Evolutionary conservation across 352 stramenopile species (phyloP), one percentile per base, ranked within the genome.

Genomic region (Pythium phragmitis): DNA sequence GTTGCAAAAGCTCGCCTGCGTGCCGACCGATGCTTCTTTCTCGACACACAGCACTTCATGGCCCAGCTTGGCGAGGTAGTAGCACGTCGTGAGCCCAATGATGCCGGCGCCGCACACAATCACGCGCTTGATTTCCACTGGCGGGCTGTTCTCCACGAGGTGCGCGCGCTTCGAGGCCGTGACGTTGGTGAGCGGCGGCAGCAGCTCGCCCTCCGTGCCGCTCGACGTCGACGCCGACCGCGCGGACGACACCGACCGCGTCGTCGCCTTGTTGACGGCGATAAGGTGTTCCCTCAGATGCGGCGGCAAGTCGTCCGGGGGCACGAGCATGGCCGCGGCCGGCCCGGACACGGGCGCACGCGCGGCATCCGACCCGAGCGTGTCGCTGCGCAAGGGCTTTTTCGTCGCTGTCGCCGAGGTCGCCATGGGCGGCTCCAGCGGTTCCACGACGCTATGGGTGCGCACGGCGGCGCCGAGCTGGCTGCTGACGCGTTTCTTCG

Each of bases 11-110:
- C 81, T 92, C 50, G 88, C 82, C 65, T 94, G 85, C 19, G 83
- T 95, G 17, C 82, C 87, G 14, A 94, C 87, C 13, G 67, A 67
- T n/a, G 75, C 63, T 55, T 95, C 87, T 54, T 92, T 92, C 60
- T 95, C 87, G 13, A 95, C 86, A 47, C 87, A 95, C 7, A 95
- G 69, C 50, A 95, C 87, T 63, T 95, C 87, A 57, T 95, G 87
- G 61, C 87, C 87, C 54, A 90, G 84, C 58, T 89, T 92, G 45
- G 84, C 84, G 23, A 95, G 72, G 65, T 91, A 94, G 66, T 91
- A 95, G 71, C 82, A 93, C 0, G 87, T 95, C 30, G 83, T 93
- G 39, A 95, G 63, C 0, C 87, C 87, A 48, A 95, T 87, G 53
- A 95, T 94, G 37, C 87, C 87, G n/a, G 82, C 87, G 14, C 87